Percentiles rank a stretch among this genome's conserved stretches.
Conservation (phyloP, 176 grass and related monocot species). For the Carex pumila region DNA sequence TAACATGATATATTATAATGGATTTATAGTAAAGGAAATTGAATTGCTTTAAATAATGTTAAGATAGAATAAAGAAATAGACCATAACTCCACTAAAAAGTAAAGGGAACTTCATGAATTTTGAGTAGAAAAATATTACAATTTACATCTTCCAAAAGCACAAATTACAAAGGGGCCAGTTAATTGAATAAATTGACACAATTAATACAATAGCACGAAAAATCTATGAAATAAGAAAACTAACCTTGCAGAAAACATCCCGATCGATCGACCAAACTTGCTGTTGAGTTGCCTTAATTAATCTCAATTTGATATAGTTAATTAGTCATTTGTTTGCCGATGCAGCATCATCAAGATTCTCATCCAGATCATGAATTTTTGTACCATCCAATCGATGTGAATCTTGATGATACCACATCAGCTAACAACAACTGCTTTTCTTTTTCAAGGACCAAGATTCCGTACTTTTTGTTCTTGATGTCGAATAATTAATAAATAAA, state of each 20-base stretch:
- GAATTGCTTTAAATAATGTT: neutral
- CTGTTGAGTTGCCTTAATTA: neutral
- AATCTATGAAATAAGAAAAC: conserved; percentile 1
- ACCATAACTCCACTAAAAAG: neutral
- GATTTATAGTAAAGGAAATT: neutral
- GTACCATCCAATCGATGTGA: conserved; percentile 29
- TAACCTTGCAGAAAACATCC: neutral
- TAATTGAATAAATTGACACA: neutral
- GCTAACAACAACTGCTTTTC: conserved; percentile 39
- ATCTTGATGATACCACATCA: conserved; percentile 72
- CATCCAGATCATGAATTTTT: conserved; percentile 8
- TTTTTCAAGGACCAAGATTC: neutral
- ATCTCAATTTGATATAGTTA: conserved; percentile 25
- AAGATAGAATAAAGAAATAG: neutral
- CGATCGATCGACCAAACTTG: neutral
- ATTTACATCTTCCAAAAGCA: neutral
- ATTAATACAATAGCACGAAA: neutral
- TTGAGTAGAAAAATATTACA: neutral
- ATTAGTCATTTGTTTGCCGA: conserved; percentile 58
- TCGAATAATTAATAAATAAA: neutral
- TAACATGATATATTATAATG: neutral
- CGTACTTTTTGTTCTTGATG: neutral
- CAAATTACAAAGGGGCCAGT: neutral
- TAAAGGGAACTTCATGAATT: neutral
- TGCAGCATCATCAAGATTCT: conserved; percentile 94